A percentile compares a stretch with the other conserved stretches of the same genome.
phyloP scores from a whole-genome alignment of 2,329 filamentous ascomycete genomes.

The Fusarium kyushuense region DNA sequence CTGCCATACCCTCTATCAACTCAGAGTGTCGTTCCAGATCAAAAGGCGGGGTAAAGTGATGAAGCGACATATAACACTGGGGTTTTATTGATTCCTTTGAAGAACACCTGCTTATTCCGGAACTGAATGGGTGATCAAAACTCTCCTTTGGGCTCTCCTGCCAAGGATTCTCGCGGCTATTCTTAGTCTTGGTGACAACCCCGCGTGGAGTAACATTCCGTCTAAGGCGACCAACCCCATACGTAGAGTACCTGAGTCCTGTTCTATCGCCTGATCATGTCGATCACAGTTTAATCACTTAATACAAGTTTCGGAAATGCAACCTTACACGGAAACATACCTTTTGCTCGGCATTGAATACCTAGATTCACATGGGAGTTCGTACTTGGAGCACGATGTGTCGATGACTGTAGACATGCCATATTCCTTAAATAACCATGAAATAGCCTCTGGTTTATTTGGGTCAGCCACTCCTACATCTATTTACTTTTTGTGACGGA shows the following conservation, averaged over 20 bases:
- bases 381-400: rapidly evolving
- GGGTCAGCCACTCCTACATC: not conserved
- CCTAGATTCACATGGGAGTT: not conserved
- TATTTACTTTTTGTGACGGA: rapidly evolving
- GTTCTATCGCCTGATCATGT: not conserved
- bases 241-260: not conserved
- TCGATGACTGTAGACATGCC: rapidly evolving
- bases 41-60: not conserved
- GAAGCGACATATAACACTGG: not conserved
- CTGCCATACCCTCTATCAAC: not conserved
- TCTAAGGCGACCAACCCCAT: not conserved
- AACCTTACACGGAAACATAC: not conserved
- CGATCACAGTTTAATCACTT: not conserved
- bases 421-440: not conserved
- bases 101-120: not conserved
- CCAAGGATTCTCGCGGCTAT: not conserved
- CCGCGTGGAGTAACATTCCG: not conserved
- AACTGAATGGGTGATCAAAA: not conserved
- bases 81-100: not conserved
- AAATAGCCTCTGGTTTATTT: too few relatives aligned
- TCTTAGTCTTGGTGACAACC: not conserved
- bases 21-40: not conserved
- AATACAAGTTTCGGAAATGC: rapidly evolving
- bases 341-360: not conserved
- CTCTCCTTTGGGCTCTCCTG: not conserved